Evolutionary conservation across 208 protist genomes (phyloP), one percentile per base, ranked within the genome.

Genomic region (Vickermania spadyakhi): DNA sequence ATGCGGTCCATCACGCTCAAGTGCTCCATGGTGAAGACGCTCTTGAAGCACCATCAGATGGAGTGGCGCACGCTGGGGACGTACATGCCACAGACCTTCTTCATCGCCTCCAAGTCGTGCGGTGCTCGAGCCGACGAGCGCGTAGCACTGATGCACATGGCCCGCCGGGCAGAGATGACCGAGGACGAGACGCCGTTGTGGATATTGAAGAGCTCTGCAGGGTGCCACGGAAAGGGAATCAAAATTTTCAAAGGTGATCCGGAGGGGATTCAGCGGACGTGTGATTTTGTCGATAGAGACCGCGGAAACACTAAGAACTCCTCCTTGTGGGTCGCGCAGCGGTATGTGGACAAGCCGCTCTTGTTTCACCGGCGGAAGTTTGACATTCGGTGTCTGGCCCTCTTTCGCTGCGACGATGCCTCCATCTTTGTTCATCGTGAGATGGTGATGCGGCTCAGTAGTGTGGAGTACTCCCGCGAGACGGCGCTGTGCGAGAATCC

Each of bases 141-240:
- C 7, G 70, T 70, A 4, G 26, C 49, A 45, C 54, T 92, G 30
- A 56, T 88, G 1, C 58, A 45, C 28, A 79, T 63, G 31, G 54
- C 56, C 11, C 36, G 18, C 7, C 36, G 36, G 11, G 36, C 36
- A 56, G 14, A 56, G 27, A 25, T 53, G 36, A 1, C 59, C 31
- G 13, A 56, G 14, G 27, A 66, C 36, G 22, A 13, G 29, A 42
- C 45, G 29, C 36, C 56, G 57, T 42, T 86, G 66, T 92, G 85
- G 82, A 89, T 92, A 41, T 77, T 66, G 4, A 92, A 92, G 62
- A 92, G 85, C 36, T 89, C 81, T 13, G 75, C 75, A 0, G 85
- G 85, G 7, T 79, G 74, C 56, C 85, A 92, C 56, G 85, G 85
- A 42, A 77, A 87, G 62, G 75, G 83, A 62, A 79, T 92, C 52